Conservation (phyloP, 306 rosid species). For the Quercus dentata region DNA sequence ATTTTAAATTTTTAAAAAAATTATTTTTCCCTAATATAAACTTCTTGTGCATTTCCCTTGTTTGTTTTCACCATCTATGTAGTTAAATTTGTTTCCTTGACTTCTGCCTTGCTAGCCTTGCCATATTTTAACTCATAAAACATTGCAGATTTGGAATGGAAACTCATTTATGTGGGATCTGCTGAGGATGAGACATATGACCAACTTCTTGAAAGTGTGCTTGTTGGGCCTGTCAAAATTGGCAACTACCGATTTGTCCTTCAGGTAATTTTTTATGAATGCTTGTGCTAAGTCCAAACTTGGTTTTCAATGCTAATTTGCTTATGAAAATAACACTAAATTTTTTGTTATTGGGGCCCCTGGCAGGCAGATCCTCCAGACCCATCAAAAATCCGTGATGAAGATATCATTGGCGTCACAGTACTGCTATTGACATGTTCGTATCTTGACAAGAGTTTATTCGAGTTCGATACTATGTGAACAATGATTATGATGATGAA, state of each 20-base stretch:
- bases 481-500: constrained; percentile 94
- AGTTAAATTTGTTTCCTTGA: neutral
- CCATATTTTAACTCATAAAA: too few relatives aligned
- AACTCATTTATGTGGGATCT: constrained; percentile 90
- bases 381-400: constrained; percentile 89
- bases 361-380: constrained; percentile 95
- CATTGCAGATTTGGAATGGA: constrained; percentile 84
- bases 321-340: neutral
- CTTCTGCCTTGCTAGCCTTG: too few relatives aligned
- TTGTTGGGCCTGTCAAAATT: constrained; percentile 92
- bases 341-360: neutral
- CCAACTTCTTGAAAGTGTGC: constrained; percentile 85
- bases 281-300: neutral
- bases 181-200: constrained; percentile 97
- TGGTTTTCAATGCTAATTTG: constrained; percentile 1
- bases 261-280: constrained; percentile 45
- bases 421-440: constrained; percentile 89
- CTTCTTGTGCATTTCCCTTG: neutral
- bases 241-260: constrained; percentile 90
- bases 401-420: constrained; percentile 89
- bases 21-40: neutral
- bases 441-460: constrained; percentile 81
- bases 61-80: neutral
- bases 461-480: constrained; percentile 90
- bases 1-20: neutral